phyloP scores from a whole-genome alignment of 495 filamentous ascomycete genomes.

The Entonaema liquescens region DNA sequence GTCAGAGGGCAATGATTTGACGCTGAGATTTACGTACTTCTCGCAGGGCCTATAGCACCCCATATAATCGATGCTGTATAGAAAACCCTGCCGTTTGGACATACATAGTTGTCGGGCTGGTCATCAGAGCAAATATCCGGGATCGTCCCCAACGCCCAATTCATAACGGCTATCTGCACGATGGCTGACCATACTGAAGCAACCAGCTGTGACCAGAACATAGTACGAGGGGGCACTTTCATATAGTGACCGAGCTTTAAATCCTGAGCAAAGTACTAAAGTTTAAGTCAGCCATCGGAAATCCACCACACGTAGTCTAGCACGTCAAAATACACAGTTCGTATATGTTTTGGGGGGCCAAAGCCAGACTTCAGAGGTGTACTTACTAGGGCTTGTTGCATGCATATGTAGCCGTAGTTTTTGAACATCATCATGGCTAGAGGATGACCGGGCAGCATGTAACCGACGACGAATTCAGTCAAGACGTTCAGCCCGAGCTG shows the following conservation, averaged over 20 bases:
- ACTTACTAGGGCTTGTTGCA: slow-evolving; percentile 59
- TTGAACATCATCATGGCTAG: slow-evolving; percentile 79
- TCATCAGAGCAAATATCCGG: slow-evolving; percentile 65
- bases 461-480: slow-evolving; percentile 75
- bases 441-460: slow-evolving; percentile 71
- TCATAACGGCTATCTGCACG: slow-evolving; percentile 72
- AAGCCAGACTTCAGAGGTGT: not conserved
- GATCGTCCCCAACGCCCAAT: slow-evolving; percentile 70
- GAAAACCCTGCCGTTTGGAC: slow-evolving; percentile 70
- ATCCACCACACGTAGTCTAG: not conserved
- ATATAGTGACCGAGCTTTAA: slow-evolving; percentile 75
- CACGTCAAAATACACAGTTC: too few relatives aligned
- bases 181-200: slow-evolving; percentile 71
- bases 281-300: slow-evolving; percentile 5
- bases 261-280: slow-evolving; percentile 53
- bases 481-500: slow-evolving; percentile 73
- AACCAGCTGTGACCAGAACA: slow-evolving; percentile 72
- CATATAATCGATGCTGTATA: slow-evolving; percentile 67
- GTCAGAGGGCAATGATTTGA: not conserved
- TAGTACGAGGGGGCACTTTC: slow-evolving; percentile 70
- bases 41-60: slow-evolving; percentile 61
- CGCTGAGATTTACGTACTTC: slow-evolving; percentile 43
- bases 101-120: slow-evolving; percentile 67
- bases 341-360: not conserved
- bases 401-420: slow-evolving; percentile 74